A percentile compares a stretch with the other conserved stretches of the same genome.
phyloP scores from a whole-genome alignment of 148 eudicot genomes.

The Nepenthes mirabilis region DNA sequence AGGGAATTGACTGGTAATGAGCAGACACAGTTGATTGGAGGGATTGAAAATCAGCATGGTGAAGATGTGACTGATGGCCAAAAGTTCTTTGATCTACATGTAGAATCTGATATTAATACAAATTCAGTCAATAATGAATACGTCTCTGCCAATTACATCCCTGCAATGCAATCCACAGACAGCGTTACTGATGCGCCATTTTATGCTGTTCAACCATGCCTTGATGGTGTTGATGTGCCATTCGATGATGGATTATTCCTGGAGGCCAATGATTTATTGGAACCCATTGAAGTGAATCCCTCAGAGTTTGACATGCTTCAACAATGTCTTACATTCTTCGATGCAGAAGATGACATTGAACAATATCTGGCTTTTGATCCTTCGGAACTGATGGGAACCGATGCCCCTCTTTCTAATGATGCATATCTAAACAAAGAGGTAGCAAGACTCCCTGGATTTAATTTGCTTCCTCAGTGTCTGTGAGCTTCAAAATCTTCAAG shows the following conservation, averaged over 20 bases:
- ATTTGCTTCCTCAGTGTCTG: neutral
- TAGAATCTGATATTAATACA: conserved; percentile 20
- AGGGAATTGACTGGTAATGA: conserved; percentile 15
- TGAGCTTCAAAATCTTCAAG: neutral
- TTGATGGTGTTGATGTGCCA: conserved; percentile 19
- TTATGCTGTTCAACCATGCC: conserved; percentile 22
- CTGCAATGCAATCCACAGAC: conserved; percentile 1
- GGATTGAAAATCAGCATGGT: conserved; percentile 17
- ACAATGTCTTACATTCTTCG: conserved; percentile 35
- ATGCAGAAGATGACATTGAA: conserved; percentile 32
- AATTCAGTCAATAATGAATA: conserved; percentile 49
- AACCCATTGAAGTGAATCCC: conserved; percentile 27
- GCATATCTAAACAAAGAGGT: conserved; percentile 30
- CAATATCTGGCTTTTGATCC: conserved; percentile 34
- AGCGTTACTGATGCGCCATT: neutral
- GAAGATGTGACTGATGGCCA: conserved; percentile 26
- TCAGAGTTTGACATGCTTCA: conserved; percentile 35
- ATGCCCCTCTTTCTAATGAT: conserved; percentile 23
- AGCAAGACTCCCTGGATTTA: neutral
- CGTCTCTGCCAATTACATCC: conserved; percentile 31
- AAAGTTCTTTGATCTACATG: conserved; percentile 29
- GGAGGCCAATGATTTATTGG: conserved; percentile 57
- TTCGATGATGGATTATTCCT: conserved; percentile 38
- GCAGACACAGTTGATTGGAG: conserved; percentile 14
- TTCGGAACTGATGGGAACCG: conserved; percentile 18